Base-by-base conservation (phyloP, 163 green algal species). In the Smithsoniella earleae region DNA sequence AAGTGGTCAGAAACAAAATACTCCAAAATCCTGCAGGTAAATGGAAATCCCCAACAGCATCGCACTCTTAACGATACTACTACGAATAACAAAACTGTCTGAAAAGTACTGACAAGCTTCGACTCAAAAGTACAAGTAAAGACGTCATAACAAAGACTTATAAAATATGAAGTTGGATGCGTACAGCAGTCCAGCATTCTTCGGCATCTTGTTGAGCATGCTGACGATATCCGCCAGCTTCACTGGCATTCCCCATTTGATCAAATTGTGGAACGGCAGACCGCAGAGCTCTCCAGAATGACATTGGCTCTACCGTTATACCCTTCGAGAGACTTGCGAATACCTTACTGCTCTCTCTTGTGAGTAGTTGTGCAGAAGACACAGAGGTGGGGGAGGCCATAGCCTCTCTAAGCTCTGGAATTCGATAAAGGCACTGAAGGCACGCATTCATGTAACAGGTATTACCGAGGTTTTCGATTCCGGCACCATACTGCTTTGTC, bases 381-480 rank as follows among this genome's bases (percentile, higher is more conserved):
- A 18, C 22, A 13, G n/a, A 30, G 5, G n/a, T 13, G 40, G 40
- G 40, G 10, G 10, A 10, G 28, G 18, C 25, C 22, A 96, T 77
- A 0, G 81, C 81, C n/a, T 84, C 62, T 2, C 85, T 79, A 46
- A 99, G 87, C 69, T 93, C 89, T 43, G 86, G 83, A 55, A 97
- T 86, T 13, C 75, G 76, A 80, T 92, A 94, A 52, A 99, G 82
- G 78, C 90, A 98, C 83, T 99, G 95, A 78, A 98, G 3, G 1
- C 89, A 96, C 66, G 81, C 85, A 84, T 97, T 97, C 93, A 96
- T 96, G 84, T 97, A 97, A 86, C 92, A 97, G 0, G 92, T 96
- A 80, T 94, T 94, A 63, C 93, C 93, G 25, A 98, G 82, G 83
- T 98, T 98, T 63, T 90, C 74, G 62, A 99, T 83, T 2, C 93